phyloP scores from a whole-genome alignment of 106 monocot species.

The Iris macrosiphon region DNA sequence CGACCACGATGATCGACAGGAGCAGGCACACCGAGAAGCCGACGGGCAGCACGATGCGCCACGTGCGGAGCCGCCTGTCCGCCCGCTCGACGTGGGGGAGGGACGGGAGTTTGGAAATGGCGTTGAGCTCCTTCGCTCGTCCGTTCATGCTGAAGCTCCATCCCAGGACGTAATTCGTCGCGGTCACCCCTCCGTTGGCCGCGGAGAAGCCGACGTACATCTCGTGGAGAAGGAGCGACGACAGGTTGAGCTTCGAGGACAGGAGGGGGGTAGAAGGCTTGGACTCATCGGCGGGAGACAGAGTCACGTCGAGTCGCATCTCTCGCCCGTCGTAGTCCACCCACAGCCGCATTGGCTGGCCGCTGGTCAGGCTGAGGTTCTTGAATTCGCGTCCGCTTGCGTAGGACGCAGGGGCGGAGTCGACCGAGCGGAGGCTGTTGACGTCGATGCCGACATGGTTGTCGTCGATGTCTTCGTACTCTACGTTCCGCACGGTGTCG shows the following conservation, averaged over 20 bases:
- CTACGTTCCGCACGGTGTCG: constrained; percentile 12
- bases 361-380: constrained; percentile 15
- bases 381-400: neutral
- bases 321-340: constrained; percentile 1
- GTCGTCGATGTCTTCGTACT: constrained; percentile 13
- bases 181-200: neutral
- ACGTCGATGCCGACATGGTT: constrained; percentile 28
- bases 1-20: neutral
- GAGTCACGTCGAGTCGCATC: neutral
- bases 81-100: neutral
- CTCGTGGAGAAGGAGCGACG: neutral
- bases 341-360: constrained; percentile 11
- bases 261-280: constrained; percentile 4
- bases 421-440: neutral
- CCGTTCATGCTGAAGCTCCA: constrained; percentile 13
- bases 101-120: constrained; percentile 3
- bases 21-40: neutral
- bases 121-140: neutral
- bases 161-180: constrained; percentile 4
- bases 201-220: constrained; percentile 13
- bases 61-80: neutral
- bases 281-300: neutral
- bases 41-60: neutral
- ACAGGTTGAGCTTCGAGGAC: constrained; percentile 10
- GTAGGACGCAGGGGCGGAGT: constrained; percentile 9